Evolutionary conservation across 2,329 filamentous ascomycete species (phyloP), one percentile per base, ranked within the genome.

Genomic region (Aureobasidium mangrovei): DNA sequence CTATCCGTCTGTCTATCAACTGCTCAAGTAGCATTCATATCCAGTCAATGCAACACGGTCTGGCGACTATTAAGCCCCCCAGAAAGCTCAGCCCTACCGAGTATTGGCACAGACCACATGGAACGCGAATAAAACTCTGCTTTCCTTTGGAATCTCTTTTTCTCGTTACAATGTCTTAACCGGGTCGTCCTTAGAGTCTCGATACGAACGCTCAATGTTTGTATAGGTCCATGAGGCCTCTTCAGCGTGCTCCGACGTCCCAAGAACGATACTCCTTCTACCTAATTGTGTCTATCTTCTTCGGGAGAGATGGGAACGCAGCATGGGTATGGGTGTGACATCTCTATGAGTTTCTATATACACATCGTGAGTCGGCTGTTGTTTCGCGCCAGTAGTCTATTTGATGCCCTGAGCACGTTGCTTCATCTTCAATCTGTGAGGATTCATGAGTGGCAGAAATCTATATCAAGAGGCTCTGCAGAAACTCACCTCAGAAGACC

Each of bases 121-220:
- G 6, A 7, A 35, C 6, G 6, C 32, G 10, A 7, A 7, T 10
- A 35, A 35, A 35, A 35, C 32, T 35, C 32, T 35, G 6, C 32
- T 35, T 10, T 35, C 35, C 46, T 24, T 33, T 33, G 44, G 4
- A 31, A 66, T 67, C 70, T 71, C 69, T 70, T 77, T 76, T 71
- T 68, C 65, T 67, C 70, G 71, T 74, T 40, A 78, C 77, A 91
- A 88, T 88, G 84, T 88, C 82, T 81, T 77, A 36, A 35, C 69
- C 83, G 85, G 89, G 85, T 86, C 85, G 82, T 87, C 88, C 87
- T 91, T 97, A 97, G 93, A 98, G 93, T 98, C 93, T 94, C 91
- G 91, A 86, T 86, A 83, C 83, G 83, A 86, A 82, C 62, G 72
- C 65, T 91, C 88, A 88, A 80, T 97, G 81, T 86, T 89, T 90